These are phyloP conservation scores for Mucor sp. DNA, from an alignment of 371 early-diverging fungal genomes.

Conservation along the genomic window DNA sequence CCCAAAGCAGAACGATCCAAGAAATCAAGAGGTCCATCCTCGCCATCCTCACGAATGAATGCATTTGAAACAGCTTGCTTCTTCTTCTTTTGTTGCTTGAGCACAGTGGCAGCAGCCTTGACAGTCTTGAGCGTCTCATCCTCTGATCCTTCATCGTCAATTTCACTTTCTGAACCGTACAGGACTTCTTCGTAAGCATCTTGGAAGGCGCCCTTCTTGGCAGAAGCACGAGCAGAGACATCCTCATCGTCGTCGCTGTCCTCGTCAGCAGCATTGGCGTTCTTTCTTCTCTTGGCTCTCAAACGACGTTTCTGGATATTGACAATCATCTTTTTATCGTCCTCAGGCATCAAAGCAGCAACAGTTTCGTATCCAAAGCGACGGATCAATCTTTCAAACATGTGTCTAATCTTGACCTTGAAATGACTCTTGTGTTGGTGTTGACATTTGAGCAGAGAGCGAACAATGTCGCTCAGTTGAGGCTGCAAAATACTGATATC, in stretches of 20 bases:
- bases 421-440: conserved; percentile 88
- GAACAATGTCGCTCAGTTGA: conserved; percentile 66
- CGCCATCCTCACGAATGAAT: conserved; percentile 80
- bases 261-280: conserved; percentile 37
- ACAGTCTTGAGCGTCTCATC: conserved; percentile 39
- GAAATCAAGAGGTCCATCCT: conserved; percentile 87
- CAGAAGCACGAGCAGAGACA: conserved; percentile 36
- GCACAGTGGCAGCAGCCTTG: conserved; percentile 32
- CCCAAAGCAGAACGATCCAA: conserved; percentile 86
- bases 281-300: conserved; percentile 82
- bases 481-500: conserved; percentile 67
- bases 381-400: conserved; percentile 91
- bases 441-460: conserved; percentile 78
- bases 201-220: conserved; percentile 57
- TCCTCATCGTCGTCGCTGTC: conserved; percentile 55
- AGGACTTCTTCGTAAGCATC: conserved; percentile 89
- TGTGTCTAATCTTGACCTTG: conserved; percentile 88
- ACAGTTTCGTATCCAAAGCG: conserved; percentile 79
- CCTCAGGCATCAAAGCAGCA: conserved; percentile 82
- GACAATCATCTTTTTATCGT: conserved; percentile 82
- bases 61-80: conserved; percentile 39
- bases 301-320: conserved; percentile 94
- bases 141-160: conserved; percentile 73
- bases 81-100: conserved; percentile 54
- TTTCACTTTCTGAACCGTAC: conserved; percentile 90